These are phyloP conservation scores for Venturia nashicola DNA, from an alignment of 2,329 filamentous ascomycete species.

Conservation along the genomic window DNA sequence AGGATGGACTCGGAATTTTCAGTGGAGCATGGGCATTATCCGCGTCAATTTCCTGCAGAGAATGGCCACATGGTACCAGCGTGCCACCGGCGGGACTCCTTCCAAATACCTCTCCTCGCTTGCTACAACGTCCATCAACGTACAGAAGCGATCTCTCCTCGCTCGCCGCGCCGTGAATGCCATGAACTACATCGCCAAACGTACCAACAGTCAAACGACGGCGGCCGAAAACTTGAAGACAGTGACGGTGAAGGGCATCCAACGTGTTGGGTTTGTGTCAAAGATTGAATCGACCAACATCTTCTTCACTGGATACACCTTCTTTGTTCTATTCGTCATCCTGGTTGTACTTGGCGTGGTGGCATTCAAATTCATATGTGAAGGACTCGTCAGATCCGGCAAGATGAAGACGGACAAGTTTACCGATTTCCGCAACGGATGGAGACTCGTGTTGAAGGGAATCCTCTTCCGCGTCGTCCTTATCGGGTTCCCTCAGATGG, in stretches of 20 bases:
- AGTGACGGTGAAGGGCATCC: slow-evolving; percentile 62
- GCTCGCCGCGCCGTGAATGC: slow-evolving; percentile 39
- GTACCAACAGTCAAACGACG: slow-evolving; percentile 27
- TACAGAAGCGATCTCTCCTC: slow-evolving; percentile 54
- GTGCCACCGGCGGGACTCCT: slow-evolving; percentile 77
- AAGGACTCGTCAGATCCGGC: slow-evolving; percentile 59
- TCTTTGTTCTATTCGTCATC: slow-evolving; percentile 78
- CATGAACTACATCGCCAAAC: slow-evolving; percentile 17
- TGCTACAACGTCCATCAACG: slow-evolving; percentile 65
- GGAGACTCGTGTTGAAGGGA: slow-evolving; percentile 84
- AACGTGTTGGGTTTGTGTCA: slow-evolving; percentile 77
- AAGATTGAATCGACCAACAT: slow-evolving; percentile 83
- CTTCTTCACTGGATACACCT: slow-evolving; percentile 81
- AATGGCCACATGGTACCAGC: slow-evolving; percentile 92
- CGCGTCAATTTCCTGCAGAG: slow-evolving; percentile 73
- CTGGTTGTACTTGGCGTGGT: slow-evolving; percentile 61
- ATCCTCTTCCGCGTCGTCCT: slow-evolving; percentile 83
- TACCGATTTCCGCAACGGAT: slow-evolving; percentile 85
- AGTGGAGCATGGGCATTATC: slow-evolving; percentile 97
- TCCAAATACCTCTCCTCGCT: slow-evolving; percentile 66
- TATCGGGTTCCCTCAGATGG: slow-evolving; percentile 86
- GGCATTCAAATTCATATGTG: slow-evolving; percentile 70
- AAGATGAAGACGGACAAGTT: slow-evolving; percentile 81
- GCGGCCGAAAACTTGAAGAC: slow-evolving; percentile 14
- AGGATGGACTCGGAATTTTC: slow-evolving; percentile 94